Conservation (phyloP, 495 filamentous ascomycete species). For the Neurospora sp. region DNA sequence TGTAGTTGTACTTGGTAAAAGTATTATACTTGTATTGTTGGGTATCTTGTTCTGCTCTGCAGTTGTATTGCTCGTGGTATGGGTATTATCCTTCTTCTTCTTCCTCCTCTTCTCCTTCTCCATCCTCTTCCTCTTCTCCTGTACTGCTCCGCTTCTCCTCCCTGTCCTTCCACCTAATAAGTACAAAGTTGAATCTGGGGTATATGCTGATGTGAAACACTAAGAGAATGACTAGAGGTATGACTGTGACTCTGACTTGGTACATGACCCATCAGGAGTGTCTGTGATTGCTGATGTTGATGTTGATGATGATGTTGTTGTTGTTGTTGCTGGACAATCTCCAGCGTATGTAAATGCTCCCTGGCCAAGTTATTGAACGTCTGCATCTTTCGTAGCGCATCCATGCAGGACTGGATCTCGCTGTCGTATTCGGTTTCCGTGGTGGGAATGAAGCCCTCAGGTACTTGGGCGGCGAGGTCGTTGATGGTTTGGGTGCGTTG, state of each 20-base stretch:
- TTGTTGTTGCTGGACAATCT: not conserved
- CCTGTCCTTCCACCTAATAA: not conserved
- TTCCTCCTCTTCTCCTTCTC: too few species aligned
- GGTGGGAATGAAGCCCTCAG: not conserved
- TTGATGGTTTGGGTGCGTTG: not conserved
- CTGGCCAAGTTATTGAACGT: conserved; percentile 19
- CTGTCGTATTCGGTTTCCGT: not conserved
- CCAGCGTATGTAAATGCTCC: conserved; percentile 14
- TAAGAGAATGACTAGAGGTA: not conserved
- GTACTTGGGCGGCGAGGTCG: not conserved
- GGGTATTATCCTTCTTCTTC: too few species aligned
- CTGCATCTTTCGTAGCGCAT: conserved; percentile 20
- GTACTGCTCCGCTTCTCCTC: too few species aligned
- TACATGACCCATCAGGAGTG: not conserved
- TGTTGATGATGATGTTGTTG: too few species aligned
- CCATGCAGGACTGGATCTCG: conserved; percentile 11
- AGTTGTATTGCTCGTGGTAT: too few species aligned
- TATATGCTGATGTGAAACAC: not conserved
- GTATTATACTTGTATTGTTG: too few species aligned
- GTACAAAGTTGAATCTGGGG: not conserved
- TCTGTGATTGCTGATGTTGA: not conserved
- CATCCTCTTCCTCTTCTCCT: not conserved
- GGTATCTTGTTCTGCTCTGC: too few species aligned
- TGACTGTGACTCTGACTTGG: not conserved
- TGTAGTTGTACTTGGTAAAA: too few species aligned